Conservation (phyloP, 371 early-diverging fungal species). For the Apophysomyces ossiformis region DNA sequence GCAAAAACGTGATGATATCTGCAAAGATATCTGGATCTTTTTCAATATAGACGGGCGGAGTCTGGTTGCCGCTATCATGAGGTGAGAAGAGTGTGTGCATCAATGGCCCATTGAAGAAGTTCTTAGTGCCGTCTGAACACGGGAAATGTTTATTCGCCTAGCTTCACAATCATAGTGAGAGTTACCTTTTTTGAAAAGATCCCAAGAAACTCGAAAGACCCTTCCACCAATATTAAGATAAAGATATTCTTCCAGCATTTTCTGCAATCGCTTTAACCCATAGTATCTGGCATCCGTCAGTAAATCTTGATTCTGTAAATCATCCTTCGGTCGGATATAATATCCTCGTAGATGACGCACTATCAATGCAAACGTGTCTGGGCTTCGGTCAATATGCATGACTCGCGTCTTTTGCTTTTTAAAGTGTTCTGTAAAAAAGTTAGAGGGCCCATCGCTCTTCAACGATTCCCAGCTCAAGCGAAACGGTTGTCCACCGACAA, state of each 20-base stretch:
- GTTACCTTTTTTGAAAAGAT: conserved; percentile 42
- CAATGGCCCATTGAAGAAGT: conserved; percentile 54
- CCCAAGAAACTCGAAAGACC: conserved; percentile 45
- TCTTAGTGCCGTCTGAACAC: conserved; percentile 36
- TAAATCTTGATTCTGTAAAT: conserved; percentile 51
- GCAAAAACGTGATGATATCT: conserved; percentile 62
- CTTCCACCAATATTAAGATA: conserved; percentile 56
- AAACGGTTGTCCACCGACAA: conserved; percentile 50
- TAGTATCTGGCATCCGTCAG: conserved; percentile 58
- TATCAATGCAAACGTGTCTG: conserved; percentile 59
- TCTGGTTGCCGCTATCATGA: conserved; percentile 24
- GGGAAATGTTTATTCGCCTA: not conserved
- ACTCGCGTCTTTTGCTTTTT: conserved; percentile 31
- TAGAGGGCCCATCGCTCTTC: conserved; percentile 54
- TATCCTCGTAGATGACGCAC: conserved; percentile 68
- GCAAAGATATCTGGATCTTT: conserved; percentile 65
- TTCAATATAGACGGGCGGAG: conserved; percentile 59
- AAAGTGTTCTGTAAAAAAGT: conserved; percentile 49
- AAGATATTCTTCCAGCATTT: conserved; percentile 46
- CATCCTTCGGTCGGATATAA: conserved; percentile 54
- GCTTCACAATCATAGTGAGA: not conserved
- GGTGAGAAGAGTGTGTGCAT: conserved; percentile 32
- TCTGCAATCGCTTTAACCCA: conserved; percentile 51
- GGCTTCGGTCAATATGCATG: conserved; percentile 64
- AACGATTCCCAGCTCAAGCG: conserved; percentile 52